Conservation (phyloP, 2,329 filamentous ascomycete genomes). For the Chaetomium globosum region DNA sequence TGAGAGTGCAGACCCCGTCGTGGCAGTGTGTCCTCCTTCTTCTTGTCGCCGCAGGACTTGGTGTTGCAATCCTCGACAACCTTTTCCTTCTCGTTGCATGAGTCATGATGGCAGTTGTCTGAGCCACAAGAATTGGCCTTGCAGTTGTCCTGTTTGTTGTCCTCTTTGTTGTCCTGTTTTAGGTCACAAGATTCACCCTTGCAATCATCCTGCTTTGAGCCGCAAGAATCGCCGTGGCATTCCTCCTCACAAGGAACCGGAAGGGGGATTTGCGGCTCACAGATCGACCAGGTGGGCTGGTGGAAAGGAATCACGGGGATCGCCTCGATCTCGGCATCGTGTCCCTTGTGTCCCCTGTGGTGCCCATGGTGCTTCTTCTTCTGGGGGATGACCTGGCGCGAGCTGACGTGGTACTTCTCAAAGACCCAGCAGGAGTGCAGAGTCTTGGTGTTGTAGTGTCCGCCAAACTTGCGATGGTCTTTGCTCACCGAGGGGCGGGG, state of each 20-base stretch:
- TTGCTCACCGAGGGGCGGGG: not conserved
- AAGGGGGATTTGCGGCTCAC: constrained; percentile 14
- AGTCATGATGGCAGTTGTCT: not conserved
- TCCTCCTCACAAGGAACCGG: not conserved
- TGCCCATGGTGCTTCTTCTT: not conserved
- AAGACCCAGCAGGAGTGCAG: constrained; percentile 26
- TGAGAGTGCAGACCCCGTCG: not conserved
- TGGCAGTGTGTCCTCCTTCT: not conserved
- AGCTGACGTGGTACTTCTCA: constrained; percentile 16
- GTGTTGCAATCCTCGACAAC: not conserved
- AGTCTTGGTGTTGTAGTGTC: constrained; percentile 24
- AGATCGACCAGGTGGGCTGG: constrained; percentile 10
- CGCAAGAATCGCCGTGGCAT: constrained; percentile 4
- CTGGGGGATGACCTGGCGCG: not conserved
- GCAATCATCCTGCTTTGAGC: not conserved
- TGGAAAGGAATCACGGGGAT: not conserved
- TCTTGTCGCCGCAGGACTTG: not conserved
- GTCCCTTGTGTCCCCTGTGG: not conserved
- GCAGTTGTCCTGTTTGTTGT: not conserved
- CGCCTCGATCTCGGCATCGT: not conserved
- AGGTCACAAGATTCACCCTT: not conserved
- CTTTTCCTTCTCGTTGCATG: not conserved
- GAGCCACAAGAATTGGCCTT: not conserved
- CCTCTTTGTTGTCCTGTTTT: not conserved
- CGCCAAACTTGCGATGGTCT: not conserved